Conservation (phyloP, 2,329 filamentous ascomycete genomes). For the Cryphonectria nitschkei region DNA sequence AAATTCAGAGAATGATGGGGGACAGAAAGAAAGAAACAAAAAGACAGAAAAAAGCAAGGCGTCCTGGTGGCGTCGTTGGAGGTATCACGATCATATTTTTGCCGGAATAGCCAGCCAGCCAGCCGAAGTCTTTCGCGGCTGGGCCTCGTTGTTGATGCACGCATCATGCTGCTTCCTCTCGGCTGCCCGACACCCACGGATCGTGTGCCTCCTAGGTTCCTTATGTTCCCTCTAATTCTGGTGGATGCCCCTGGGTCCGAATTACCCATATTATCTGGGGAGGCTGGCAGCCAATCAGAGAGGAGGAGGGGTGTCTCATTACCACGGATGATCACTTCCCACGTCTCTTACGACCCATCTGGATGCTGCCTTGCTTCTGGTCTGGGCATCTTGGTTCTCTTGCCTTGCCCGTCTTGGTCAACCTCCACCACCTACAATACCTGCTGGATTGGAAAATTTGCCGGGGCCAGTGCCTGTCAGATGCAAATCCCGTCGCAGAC, state of each 20-base stretch:
- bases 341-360: not conserved
- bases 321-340: constrained; percentile 2
- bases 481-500: not conserved
- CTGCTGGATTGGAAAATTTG: constrained; percentile 2
- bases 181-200: too few relatives aligned
- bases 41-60: not conserved
- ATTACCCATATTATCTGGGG: constrained; percentile 8
- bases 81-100: not conserved
- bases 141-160: not conserved
- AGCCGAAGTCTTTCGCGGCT: not conserved
- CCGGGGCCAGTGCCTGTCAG: not conserved
- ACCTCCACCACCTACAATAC: constrained; percentile 6
- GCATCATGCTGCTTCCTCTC: not conserved
- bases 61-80: not conserved
- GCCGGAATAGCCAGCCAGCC: not conserved
- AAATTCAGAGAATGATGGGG: not conserved
- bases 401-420: constrained; percentile 13
- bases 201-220: not conserved
- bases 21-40: too few relatives aligned
- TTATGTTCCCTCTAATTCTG: not conserved
- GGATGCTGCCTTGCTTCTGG: not conserved
- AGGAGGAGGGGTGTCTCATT: not conserved
- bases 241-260: not conserved
- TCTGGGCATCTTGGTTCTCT: not conserved
- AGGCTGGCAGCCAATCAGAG: not conserved